Evolutionary conservation across 176 grass and related monocot genomes (phyloP).

Genomic region (Cenchrus americanus): DNA sequence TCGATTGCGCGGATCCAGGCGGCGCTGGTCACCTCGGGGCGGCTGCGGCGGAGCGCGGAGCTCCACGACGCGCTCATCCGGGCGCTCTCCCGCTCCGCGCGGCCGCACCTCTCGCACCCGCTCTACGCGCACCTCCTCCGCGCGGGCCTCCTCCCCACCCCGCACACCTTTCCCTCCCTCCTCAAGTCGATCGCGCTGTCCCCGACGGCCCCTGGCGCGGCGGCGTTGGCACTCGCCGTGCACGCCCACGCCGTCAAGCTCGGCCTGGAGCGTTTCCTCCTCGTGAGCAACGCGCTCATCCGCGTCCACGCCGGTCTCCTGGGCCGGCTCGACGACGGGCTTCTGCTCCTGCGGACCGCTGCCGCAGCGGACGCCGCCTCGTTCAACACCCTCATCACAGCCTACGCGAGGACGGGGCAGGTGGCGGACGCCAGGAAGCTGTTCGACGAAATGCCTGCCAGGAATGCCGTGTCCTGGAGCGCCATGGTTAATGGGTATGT

Average conservation of each 20-base stretch:
- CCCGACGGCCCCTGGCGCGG: conserved; percentile 1
- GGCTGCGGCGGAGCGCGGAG: conserved; percentile 30
- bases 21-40: conserved; percentile 37
- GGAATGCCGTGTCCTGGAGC: conserved; percentile 58
- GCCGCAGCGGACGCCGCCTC: conserved; percentile 30
- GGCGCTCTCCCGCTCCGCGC: conserved; percentile 35
- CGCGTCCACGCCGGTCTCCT: conserved; percentile 47
- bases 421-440: conserved; percentile 5
- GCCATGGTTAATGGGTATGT: conserved; percentile 59
- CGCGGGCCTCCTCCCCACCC: conserved; percentile 43
- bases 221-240: conserved; percentile 39
- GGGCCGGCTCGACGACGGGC: conserved; percentile 33
- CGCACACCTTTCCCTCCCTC: conserved; percentile 52
- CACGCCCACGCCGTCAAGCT: conserved; percentile 56
- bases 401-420: conserved; percentile 19
- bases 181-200: conserved; percentile 41
- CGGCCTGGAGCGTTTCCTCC: conserved; percentile 47
- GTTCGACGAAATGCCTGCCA: conserved; percentile 62
- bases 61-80: conserved; percentile 58
- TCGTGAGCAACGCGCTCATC: conserved; percentile 63
- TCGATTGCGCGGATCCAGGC: conserved; percentile 43
- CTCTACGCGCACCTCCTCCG: conserved; percentile 55
- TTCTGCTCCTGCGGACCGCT: conserved; percentile 40
- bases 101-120: conserved; percentile 39
- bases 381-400: conserved; percentile 62